Evolutionary conservation across 805 yeast species (phyloP).

Genomic region (Candida loeiensis): DNA sequence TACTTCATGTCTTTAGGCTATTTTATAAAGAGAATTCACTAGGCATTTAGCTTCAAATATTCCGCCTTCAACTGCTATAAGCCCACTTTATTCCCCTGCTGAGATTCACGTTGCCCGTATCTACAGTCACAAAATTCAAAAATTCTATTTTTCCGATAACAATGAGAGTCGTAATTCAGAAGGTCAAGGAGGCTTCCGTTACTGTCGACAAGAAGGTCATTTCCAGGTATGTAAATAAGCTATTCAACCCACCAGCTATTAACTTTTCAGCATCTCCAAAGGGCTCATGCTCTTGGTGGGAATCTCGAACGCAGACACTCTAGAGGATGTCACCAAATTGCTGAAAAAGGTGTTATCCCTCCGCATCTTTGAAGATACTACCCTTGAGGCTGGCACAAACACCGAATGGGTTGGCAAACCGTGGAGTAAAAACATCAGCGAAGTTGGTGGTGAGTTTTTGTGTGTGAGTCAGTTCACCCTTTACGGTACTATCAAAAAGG

Average conservation of each 20-base stretch:
- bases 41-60: background rate
- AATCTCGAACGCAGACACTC: slow-evolving; percentile 71
- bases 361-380: slow-evolving; percentile 66
- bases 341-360: slow-evolving; percentile 64
- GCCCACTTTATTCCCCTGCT: too few species aligned
- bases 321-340: slow-evolving; percentile 65
- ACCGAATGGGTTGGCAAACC: slow-evolving; percentile 53
- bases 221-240: slow-evolving; percentile 45
- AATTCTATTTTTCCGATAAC: background rate
- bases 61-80: background rate
- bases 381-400: slow-evolving; percentile 43
- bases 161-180: slow-evolving; percentile 90
- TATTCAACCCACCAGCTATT: background rate
- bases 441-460: slow-evolving; percentile 63
- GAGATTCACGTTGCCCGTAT: too few species aligned
- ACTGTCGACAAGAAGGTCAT: slow-evolving; percentile 69
- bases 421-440: slow-evolving; percentile 68
- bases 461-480: slow-evolving; percentile 93
- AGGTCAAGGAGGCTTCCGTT: slow-evolving; percentile 86
- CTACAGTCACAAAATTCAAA: background rate
- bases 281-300: slow-evolving; percentile 87
- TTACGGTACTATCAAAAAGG: slow-evolving; percentile 80
- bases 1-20: too few species aligned
- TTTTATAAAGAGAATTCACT: too few species aligned
- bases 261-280: slow-evolving; percentile 43